A percentile compares a stretch with the other conserved stretches of the same genome.
Conservation (phyloP, 192 early-diverging fungal species). For the Gryganskiella cystojenkinii region DNA sequence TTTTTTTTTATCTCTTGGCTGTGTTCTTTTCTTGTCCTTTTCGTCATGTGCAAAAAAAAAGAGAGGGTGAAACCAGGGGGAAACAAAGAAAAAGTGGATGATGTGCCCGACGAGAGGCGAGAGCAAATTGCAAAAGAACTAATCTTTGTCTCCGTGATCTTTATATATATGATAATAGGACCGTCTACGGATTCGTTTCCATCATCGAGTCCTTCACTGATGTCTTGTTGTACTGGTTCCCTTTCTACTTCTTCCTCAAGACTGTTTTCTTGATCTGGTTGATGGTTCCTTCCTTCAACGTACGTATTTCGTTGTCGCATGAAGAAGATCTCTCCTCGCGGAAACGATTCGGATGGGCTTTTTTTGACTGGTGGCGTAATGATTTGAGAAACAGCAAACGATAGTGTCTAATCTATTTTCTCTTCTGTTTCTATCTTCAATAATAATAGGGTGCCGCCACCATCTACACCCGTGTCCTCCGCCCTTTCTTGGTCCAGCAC, state of each 20-base stretch:
- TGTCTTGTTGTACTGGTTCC: slow-evolving; percentile 90
- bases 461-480: slow-evolving; percentile 79
- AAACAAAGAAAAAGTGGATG: neutral
- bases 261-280: slow-evolving; percentile 90
- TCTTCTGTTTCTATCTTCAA: neutral
- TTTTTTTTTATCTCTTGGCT: too few relatives aligned
- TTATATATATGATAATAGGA: slow-evolving; percentile 37
- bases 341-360: neutral
- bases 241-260: slow-evolving; percentile 96
- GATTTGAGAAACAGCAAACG: slow-evolving; percentile 17
- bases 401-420: slow-evolving; percentile 10
- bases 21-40: too few relatives aligned
- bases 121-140: neutral
- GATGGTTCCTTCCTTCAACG: slow-evolving; percentile 74
- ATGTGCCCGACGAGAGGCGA: neutral
- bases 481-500: slow-evolving; percentile 75
- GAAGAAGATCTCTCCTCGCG: neutral
- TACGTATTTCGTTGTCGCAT: slow-evolving; percentile 48
- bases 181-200: slow-evolving; percentile 90
- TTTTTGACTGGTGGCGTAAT: neutral
- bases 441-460: slow-evolving; percentile 77
- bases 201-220: slow-evolving; percentile 93
- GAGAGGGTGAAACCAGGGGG: too few relatives aligned
- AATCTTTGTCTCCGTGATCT: neutral
- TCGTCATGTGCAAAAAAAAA: too few relatives aligned